Evolutionary conservation across 306 rosid genomes (phyloP).

Genomic region (Dryas alaskensis): DNA sequence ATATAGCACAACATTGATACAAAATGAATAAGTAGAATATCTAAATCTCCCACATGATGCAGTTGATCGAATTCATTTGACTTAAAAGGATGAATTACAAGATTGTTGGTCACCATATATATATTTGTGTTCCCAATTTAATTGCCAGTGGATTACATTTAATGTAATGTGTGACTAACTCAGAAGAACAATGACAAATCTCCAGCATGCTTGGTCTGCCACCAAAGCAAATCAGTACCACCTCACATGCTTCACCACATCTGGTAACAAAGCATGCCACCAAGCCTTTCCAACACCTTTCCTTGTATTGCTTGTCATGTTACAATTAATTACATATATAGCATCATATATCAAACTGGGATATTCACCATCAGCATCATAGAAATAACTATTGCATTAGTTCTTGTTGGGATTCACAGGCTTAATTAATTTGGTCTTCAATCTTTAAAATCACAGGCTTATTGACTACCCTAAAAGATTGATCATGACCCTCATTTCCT

Average conservation of each 20-base stretch:
- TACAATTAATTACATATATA: not conserved
- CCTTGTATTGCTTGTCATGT: not conserved
- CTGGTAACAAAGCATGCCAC: not conserved
- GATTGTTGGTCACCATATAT: not conserved
- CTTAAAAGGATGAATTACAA: not conserved
- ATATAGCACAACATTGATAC: too few species aligned
- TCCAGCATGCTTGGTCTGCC: not conserved
- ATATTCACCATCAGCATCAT: not conserved
- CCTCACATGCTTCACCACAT: not conserved
- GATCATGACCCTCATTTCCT: too few species aligned
- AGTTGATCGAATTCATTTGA: too few species aligned
- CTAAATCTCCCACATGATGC: too few species aligned
- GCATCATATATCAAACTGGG: not conserved
- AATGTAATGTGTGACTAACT: not conserved
- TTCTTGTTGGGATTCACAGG: not conserved
- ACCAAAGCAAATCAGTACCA: not conserved
- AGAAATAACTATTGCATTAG: too few species aligned
- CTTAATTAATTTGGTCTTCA: too few species aligned
- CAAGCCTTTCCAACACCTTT: not conserved
- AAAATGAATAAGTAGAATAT: too few species aligned
- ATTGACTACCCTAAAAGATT: too few species aligned
- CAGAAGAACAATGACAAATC: not conserved
- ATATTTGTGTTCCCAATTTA: too few species aligned
- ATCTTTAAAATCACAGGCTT: too few species aligned
- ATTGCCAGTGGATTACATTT: too few species aligned